phyloP scores from a whole-genome alignment of 805 yeast species.

The Yamadazyma endophytica region DNA sequence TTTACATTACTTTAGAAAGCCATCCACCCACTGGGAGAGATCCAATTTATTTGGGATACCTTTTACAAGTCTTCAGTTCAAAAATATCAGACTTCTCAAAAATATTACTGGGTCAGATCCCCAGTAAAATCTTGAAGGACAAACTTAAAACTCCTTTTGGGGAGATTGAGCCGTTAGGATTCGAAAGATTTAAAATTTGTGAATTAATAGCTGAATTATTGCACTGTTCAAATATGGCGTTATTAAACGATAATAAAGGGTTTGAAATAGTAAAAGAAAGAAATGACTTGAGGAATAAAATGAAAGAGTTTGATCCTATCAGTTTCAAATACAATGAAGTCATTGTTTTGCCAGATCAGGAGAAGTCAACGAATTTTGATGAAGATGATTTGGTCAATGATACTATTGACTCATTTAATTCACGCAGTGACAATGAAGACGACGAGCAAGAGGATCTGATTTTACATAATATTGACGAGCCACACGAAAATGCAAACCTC shows the following conservation, averaged over 20 bases:
- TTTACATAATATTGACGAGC: slow-evolving; percentile 38
- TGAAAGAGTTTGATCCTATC: slow-evolving; percentile 41
- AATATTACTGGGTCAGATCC: slow-evolving; percentile 21
- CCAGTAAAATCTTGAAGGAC: slow-evolving; percentile 12
- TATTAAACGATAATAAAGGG: slow-evolving; percentile 42
- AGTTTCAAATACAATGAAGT: slow-evolving; percentile 44
- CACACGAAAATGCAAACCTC: slow-evolving; percentile 41
- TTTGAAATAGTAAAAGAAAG: slow-evolving; percentile 36
- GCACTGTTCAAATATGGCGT: slow-evolving; percentile 46
- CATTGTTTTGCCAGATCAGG: slow-evolving; percentile 28
- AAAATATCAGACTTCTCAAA: slow-evolving; percentile 34
- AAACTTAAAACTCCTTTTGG: slow-evolving; percentile 30
- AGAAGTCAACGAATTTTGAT: slow-evolving; percentile 6
- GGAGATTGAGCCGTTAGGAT: slow-evolving; percentile 40
- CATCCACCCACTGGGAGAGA: slow-evolving; percentile 48
- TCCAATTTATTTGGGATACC: slow-evolving; percentile 43
- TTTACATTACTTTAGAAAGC: slow-evolving; percentile 40
- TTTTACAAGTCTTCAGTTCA: slow-evolving; percentile 36
- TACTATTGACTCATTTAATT: slow-evolving; percentile 32
- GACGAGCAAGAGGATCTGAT: slow-evolving; percentile 28
- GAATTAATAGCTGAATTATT: slow-evolving; percentile 44
- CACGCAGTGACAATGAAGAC: slow-evolving; percentile 13
- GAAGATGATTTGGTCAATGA: slow-evolving; percentile 15
- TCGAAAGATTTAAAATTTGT: slow-evolving; percentile 43
- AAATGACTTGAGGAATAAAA: slow-evolving; percentile 32